These are phyloP conservation scores for Calamus simplicifolius DNA, from an alignment of 176 grass and related monocot genomes.

Conservation along the genomic window DNA sequence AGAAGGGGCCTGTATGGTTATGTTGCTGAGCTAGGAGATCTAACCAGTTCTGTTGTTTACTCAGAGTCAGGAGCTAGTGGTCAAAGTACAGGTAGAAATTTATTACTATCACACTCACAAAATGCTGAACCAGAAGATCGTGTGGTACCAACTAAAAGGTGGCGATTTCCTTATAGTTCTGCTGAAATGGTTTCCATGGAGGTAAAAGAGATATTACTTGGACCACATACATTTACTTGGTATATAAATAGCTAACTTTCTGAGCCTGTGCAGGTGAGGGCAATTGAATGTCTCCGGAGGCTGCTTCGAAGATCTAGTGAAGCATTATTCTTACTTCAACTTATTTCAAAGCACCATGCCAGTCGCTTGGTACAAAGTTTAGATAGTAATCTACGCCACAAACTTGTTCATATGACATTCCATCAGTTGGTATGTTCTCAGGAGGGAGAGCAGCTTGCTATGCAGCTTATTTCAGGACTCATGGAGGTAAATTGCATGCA, in stretches of 20 bases:
- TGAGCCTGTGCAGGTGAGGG: conserved; percentile 65
- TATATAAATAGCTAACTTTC: conserved; percentile 10
- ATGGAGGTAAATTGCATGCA: conserved; percentile 61
- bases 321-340: conserved; percentile 89
- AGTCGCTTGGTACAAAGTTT: conserved; percentile 76
- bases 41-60: conserved; percentile 83
- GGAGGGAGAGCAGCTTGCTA: conserved; percentile 75
- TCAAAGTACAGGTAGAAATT: conserved; percentile 27
- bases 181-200: conserved; percentile 93
- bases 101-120: conserved; percentile 22
- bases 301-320: conserved; percentile 91
- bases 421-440: conserved; percentile 94
- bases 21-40: conserved; percentile 75
- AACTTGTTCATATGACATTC: conserved; percentile 66
- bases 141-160: conserved; percentile 57
- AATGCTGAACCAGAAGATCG: conserved; percentile 34
- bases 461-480: conserved; percentile 73
- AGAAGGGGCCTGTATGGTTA: conserved; percentile 90
- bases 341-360: conserved; percentile 89
- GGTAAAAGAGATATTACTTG: conserved; percentile 33
- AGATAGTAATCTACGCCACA: conserved; percentile 51
- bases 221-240: conserved; percentile 4
- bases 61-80: conserved; percentile 33
- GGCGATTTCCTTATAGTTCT: conserved; percentile 52
- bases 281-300: conserved; percentile 94